Conservation (phyloP, 352 stramenopile species). For the Globisporangium heterothallicum region DNA sequence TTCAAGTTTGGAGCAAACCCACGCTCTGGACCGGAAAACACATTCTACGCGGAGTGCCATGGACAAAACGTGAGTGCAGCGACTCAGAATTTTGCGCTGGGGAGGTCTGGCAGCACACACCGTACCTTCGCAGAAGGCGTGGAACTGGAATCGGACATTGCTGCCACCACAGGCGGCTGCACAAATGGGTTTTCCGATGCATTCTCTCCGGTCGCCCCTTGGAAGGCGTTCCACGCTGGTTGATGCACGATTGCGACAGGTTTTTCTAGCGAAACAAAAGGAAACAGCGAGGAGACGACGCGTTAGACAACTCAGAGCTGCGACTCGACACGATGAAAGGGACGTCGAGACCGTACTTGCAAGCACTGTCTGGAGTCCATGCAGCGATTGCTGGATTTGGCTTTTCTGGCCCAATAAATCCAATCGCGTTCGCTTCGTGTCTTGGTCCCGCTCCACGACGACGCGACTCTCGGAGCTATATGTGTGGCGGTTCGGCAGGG, state of each 20-base stretch:
- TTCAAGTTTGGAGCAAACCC: slow-evolving; percentile 32
- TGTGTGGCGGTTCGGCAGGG: slow-evolving; percentile 50
- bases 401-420: slow-evolving; percentile 55
- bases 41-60: no score
- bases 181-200: slow-evolving; percentile 46
- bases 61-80: no score
- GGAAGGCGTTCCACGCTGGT: slow-evolving; percentile 48
- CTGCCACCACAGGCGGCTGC: slow-evolving; percentile 33
- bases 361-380: slow-evolving; percentile 37
- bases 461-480: slow-evolving; percentile 50
- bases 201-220: slow-evolving; percentile 33
- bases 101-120: no score
- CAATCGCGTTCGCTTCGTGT: slow-evolving; percentile 44
- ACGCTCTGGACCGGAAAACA: slow-evolving; percentile 29
- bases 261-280: slow-evolving; percentile 26
- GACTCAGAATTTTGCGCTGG: no score
- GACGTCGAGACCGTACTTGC: slow-evolving; percentile 21
- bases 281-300: not conserved
- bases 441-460: slow-evolving; percentile 49
- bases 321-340: not conserved
- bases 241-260: slow-evolving; percentile 30
- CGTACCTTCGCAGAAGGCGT: slow-evolving; percentile 3
- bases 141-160: not conserved
- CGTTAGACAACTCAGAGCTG: slow-evolving; percentile 10
- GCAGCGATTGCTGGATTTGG: slow-evolving; percentile 52